These are phyloP conservation scores for Pseudodiploospora longispora DNA, from an alignment of 2,329 filamentous ascomycete species.

Conservation along the genomic window DNA sequence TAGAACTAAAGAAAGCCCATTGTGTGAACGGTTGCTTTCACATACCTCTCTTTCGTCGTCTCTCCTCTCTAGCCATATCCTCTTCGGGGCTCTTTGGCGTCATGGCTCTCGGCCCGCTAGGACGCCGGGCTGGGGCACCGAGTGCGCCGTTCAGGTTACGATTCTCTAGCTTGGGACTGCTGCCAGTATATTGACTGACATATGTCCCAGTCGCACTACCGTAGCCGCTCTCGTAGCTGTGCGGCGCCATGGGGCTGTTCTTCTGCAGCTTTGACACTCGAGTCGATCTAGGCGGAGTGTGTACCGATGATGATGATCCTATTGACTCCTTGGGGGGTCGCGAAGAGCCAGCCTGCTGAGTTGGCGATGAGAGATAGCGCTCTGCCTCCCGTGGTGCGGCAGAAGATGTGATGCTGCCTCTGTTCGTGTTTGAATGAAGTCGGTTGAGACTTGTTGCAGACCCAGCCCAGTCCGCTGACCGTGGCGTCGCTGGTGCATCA, in stretches of 20 bases:
- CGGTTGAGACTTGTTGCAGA: conserved; percentile 52
- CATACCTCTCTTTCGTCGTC: conserved; percentile 51
- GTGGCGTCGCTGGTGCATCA: conserved; percentile 51
- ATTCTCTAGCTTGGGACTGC: conserved; percentile 50
- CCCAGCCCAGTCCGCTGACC: conserved; percentile 54
- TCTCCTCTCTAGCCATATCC: conserved; percentile 37
- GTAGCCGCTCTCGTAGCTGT: conserved; percentile 47
- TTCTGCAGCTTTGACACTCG: conserved; percentile 46
- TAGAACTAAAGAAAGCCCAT: neutral
- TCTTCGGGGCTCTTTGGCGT: conserved; percentile 46
- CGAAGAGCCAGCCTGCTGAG: conserved; percentile 38
- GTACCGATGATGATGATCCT: conserved; percentile 27
- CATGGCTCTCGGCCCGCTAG: conserved; percentile 54
- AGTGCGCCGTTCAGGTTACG: conserved; percentile 47
- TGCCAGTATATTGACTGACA: conserved; percentile 44
- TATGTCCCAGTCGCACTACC: conserved; percentile 39
- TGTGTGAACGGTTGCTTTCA: neutral
- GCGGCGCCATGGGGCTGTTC: conserved; percentile 47
- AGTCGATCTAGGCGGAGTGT: conserved; percentile 38
- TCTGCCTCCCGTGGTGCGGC: conserved; percentile 27
- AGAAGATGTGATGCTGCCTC: conserved; percentile 39
- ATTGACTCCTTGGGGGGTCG: conserved; percentile 57
- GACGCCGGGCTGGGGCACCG: conserved; percentile 43
- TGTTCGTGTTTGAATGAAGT: conserved; percentile 37
- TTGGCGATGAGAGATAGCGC: conserved; percentile 39